Evolutionary conservation across 2,329 filamentous ascomycete genomes (phyloP), one percentile per base, ranked within the genome.

Genomic region (Eurotiales sp.): DNA sequence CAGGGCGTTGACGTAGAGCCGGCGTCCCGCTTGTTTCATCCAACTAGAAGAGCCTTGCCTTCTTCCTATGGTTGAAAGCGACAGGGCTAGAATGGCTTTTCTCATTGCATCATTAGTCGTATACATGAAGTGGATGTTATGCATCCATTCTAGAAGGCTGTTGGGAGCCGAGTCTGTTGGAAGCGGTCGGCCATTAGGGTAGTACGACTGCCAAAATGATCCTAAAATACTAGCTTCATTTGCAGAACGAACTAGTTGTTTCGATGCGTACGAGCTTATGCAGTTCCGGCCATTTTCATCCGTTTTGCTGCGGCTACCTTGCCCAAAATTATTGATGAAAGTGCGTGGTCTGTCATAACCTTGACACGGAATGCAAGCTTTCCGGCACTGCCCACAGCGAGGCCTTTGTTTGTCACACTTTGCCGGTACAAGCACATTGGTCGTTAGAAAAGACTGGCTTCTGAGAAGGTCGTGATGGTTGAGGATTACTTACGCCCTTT

Each of bases 101-200:
- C 17, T 44, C 11, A 29, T 7, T 7, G 23, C 17, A 7, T 27
- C n/a, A 10, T 44, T 25, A 29, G 14, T 44, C 8, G 41, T 29
- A 14, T 29, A 44, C 21, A 44, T 25, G n/a, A 17, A 17, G 8
- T 29, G 41, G 12, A 29, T 17, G 22, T 21, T 15, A 32, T 44
- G 22, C 41, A 44, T 44, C 41, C 41, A 44, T 19, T 25, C 41
- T 10, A n/a, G 23, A 44, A 44, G 41, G 41, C n/a, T 29, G 21
- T n/a, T 29, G 6, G 25, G 19, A 29, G 29, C 23, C 12, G 30
- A 12, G 8, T 44, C 41, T 17, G 29, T 8, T 25, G 23, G 22
- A 29, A 44, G 17, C 15, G 41, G 22, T 19, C 21, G 11, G 15
- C 41, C 41, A 21, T 44, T 44, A 12, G 41, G 41, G 22, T 17